phyloP scores from a whole-genome alignment of 2,329 filamentous ascomycete species.

The Curvularia lunata region DNA sequence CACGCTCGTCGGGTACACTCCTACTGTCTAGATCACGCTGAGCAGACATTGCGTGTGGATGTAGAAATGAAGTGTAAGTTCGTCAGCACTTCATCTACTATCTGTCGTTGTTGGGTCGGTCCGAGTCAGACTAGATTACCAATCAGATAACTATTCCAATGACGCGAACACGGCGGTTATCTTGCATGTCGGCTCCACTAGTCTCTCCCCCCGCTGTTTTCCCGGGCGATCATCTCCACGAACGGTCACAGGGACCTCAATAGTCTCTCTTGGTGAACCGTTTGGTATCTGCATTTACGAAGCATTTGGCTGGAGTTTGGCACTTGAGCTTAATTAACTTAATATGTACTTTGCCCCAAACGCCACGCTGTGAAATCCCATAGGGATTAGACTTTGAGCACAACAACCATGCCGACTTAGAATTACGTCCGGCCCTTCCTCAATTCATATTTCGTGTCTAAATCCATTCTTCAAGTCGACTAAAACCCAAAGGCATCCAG shows the following conservation, averaged over 20 bases:
- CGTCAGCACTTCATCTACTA: neutral
- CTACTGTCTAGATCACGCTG: constrained; percentile 19
- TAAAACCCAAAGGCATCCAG: constrained; percentile 94
- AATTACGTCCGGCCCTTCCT: neutral
- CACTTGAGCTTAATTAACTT: neutral
- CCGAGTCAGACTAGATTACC: neutral
- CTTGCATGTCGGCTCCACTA: neutral
- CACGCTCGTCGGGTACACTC: constrained; percentile 24
- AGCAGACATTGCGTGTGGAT: constrained; percentile 15
- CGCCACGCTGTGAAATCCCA: neutral
- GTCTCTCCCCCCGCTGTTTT: neutral
- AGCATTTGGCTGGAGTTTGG: neutral
- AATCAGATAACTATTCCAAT: neutral
- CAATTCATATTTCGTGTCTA: neutral
- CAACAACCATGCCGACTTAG: neutral
- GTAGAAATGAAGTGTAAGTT: neutral
- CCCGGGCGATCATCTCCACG: neutral
- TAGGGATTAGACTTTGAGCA: neutral
- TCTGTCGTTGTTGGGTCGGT: neutral
- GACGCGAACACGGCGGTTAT: neutral
- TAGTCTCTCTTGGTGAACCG: neutral
- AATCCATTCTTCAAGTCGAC: neutral
- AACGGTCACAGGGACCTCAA: neutral
- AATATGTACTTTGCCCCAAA: neutral
- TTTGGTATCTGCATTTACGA: neutral